Evolutionary conservation across 2,329 filamentous ascomycete species (phyloP).

Genomic region (Albophoma yamanashiensis): DNA sequence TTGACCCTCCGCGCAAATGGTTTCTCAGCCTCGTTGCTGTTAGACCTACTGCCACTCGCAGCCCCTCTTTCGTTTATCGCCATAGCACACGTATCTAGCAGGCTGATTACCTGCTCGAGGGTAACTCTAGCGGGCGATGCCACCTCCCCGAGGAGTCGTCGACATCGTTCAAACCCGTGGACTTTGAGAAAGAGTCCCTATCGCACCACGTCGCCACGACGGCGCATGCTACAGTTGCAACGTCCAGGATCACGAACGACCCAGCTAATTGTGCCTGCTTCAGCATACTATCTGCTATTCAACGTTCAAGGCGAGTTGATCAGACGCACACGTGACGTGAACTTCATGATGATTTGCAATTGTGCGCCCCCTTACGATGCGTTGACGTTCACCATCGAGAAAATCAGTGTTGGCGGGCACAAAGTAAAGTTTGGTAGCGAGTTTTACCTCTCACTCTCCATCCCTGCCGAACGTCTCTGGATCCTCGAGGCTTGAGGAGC

Average conservation of each 20-base stretch:
- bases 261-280: background rate
- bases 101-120: no score
- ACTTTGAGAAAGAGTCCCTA: background rate
- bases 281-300: background rate
- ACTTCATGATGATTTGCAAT: background rate
- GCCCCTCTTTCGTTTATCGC: no score
- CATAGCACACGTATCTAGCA: no score
- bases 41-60: no score
- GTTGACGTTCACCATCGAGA: background rate
- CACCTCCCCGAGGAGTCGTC: conserved; percentile 10
- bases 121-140: conserved; percentile 37
- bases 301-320: background rate
- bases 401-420: background rate
- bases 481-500: no score
- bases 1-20: no score
- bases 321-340: background rate
- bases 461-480: background rate
- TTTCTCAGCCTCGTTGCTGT: no score
- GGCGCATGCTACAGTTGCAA: background rate
- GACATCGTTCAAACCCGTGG: conserved; percentile 7
- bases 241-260: background rate
- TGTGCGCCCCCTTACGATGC: background rate
- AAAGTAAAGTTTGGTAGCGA: background rate
- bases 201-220: background rate
- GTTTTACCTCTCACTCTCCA: background rate